Evolutionary conservation across 2,329 filamentous ascomycete genomes (phyloP).

Genomic region (Penicillium sp.): DNA sequence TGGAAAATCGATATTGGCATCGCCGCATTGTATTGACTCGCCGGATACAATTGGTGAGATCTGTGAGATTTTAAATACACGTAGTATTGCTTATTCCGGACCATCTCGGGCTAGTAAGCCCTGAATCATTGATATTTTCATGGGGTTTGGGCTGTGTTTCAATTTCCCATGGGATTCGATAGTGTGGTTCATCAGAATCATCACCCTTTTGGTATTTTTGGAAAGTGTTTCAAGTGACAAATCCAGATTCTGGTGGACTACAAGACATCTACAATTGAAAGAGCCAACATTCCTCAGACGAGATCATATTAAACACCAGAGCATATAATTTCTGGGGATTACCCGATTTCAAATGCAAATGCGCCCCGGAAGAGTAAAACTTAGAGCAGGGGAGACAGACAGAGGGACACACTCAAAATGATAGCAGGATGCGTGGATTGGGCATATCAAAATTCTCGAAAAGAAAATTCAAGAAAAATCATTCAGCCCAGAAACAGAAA

Average conservation of each 20-base stretch:
- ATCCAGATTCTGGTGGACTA: neutral
- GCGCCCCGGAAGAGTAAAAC: conserved; percentile 3
- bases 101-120: too few species aligned
- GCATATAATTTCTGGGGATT: conserved; percentile 16
- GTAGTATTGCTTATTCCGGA: too few species aligned
- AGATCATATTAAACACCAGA: conserved; percentile 18
- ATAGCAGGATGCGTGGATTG: conserved; percentile 16
- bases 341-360: conserved; percentile 13
- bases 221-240: neutral
- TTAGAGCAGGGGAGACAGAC: neutral
- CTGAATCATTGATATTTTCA: too few species aligned
- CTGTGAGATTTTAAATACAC: too few species aligned
- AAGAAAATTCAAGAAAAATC: neutral
- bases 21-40: too few species aligned
- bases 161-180: neutral
- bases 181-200: neutral
- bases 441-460: conserved; percentile 17
- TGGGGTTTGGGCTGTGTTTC: too few species aligned
- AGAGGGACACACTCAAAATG: conserved; percentile 1
- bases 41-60: too few species aligned
- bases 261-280: neutral
- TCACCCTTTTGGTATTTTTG: too few species aligned
- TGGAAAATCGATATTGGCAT: too few species aligned
- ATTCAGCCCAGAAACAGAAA: neutral
- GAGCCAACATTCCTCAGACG: neutral